A percentile compares a stretch with the other conserved stretches of the same genome.
Conservation (phyloP, 495 filamentous ascomycete species). For the Glonium stellatum region DNA sequence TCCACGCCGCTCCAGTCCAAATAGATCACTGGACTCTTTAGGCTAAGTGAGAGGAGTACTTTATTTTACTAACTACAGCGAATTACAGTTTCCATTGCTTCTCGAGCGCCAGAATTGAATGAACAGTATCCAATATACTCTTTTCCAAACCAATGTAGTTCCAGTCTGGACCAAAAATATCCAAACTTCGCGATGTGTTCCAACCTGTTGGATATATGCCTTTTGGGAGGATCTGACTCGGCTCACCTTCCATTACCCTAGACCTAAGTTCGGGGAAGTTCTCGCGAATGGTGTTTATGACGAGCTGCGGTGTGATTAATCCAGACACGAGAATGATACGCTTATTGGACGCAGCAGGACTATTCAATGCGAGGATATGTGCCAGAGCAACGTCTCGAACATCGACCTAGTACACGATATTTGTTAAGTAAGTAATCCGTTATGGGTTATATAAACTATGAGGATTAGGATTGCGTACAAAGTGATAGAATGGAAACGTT, state of each 20-base stretch:
- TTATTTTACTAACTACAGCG: too few species aligned
- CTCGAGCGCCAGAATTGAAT: slow-evolving; percentile 26
- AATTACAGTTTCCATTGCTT: slow-evolving; percentile 1
- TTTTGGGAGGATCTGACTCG: slow-evolving; percentile 26
- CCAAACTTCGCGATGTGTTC: slow-evolving; percentile 30
- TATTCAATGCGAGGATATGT: slow-evolving; percentile 35
- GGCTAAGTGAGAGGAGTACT: too few species aligned
- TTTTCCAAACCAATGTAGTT: slow-evolving; percentile 28
- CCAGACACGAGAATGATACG: slow-evolving; percentile 35
- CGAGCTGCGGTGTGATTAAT: slow-evolving; percentile 34
- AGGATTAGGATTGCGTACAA: slow-evolving; percentile 19
- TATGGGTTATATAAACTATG: background rate
- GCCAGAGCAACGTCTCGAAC: slow-evolving; percentile 39
- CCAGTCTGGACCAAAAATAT: slow-evolving; percentile 32
- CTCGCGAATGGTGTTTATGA: slow-evolving; percentile 33
- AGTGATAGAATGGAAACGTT: slow-evolving; percentile 32
- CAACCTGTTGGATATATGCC: slow-evolving; percentile 33
- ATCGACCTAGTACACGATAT: slow-evolving; percentile 31
- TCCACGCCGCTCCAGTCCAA: too few species aligned
- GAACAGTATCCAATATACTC: slow-evolving; percentile 31
- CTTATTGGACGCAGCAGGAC: slow-evolving; percentile 30
- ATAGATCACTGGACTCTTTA: too few species aligned
- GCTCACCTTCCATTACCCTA: slow-evolving; percentile 27
- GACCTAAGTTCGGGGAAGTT: slow-evolving; percentile 25
- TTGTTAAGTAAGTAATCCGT: background rate